These are phyloP conservation scores for Colletotrichum echinochloae DNA, from an alignment of 2,329 filamentous ascomycete species.

Conservation along the genomic window DNA sequence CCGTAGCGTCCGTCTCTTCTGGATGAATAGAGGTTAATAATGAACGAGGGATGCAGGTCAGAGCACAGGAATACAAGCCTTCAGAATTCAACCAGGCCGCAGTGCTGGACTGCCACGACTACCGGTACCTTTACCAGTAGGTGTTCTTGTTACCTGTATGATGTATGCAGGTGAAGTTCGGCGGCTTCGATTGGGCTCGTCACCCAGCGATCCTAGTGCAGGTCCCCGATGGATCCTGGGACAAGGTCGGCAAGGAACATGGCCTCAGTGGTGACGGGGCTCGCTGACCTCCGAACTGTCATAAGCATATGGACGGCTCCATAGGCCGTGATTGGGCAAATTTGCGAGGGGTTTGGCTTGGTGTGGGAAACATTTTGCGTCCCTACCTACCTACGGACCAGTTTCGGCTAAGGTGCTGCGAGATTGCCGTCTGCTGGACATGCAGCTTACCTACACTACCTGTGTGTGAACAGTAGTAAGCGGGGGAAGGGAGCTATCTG, in stretches of 20 bases:
- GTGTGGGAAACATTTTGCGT: conserved; percentile 22
- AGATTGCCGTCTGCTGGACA: conserved; percentile 21
- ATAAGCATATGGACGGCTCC: neutral
- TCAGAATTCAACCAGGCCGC: neutral
- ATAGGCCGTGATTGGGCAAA: conserved; percentile 18
- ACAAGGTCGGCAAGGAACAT: conserved; percentile 26
- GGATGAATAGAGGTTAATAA: neutral
- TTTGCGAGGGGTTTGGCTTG: conserved; percentile 8
- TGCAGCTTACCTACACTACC: neutral
- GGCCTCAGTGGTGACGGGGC: conserved; percentile 3
- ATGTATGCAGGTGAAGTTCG: too few species aligned
- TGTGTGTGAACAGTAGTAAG: neutral
- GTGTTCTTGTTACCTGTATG: too few species aligned
- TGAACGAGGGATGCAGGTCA: neutral
- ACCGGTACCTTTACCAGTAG: too few species aligned
- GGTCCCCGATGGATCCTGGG: conserved; percentile 25
- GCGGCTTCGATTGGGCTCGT: too few species aligned
- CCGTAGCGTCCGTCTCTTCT: neutral
- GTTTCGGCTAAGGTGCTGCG: conserved; percentile 27
- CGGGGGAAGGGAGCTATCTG: neutral
- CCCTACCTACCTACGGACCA: conserved; percentile 9
- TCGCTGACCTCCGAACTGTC: neutral
- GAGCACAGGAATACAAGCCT: neutral
- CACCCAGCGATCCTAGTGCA: conserved; percentile 29
- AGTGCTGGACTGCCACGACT: neutral